phyloP scores from a whole-genome alignment of 139 green algal species.

The Gonium pectorale region DNA sequence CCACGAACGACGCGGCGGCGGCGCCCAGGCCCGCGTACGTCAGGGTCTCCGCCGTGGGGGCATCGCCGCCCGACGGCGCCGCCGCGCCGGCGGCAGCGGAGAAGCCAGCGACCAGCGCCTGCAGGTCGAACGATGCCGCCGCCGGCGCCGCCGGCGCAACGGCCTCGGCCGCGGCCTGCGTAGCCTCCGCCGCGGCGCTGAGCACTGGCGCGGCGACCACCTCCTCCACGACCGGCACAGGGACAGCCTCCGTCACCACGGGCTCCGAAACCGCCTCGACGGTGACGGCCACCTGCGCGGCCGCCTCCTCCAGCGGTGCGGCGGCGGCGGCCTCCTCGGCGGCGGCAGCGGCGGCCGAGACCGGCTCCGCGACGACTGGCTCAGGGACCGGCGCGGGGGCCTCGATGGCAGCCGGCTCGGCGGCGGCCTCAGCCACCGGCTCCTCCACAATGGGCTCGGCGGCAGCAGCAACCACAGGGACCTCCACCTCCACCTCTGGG shows the following conservation, averaged over 20 bases:
- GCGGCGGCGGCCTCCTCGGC: background rate
- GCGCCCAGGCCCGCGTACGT: conserved; percentile 33
- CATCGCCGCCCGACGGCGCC: background rate
- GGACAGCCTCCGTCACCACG: background rate
- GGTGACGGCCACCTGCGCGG: too few relatives aligned
- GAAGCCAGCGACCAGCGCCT: background rate
- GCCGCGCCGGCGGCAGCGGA: background rate
- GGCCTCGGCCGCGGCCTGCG: background rate
- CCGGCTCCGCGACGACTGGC: background rate
- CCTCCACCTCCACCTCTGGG: background rate
- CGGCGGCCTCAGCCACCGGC: background rate
- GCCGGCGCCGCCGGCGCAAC: background rate
- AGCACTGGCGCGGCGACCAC: background rate
- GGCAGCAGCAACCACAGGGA: background rate
- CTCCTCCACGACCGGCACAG: background rate
- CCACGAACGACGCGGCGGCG: background rate
- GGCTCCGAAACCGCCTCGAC: background rate
- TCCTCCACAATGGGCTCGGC: background rate
- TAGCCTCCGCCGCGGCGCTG: background rate
- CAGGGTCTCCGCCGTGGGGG: background rate
- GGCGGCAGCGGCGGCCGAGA: background rate
- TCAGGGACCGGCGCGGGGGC: background rate
- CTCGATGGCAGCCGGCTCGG: too few relatives aligned
- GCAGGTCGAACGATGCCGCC: background rate
- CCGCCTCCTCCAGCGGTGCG: background rate